phyloP scores from a whole-genome alignment of 192 early-diverging fungal species.

The Coemansia sp. region DNA sequence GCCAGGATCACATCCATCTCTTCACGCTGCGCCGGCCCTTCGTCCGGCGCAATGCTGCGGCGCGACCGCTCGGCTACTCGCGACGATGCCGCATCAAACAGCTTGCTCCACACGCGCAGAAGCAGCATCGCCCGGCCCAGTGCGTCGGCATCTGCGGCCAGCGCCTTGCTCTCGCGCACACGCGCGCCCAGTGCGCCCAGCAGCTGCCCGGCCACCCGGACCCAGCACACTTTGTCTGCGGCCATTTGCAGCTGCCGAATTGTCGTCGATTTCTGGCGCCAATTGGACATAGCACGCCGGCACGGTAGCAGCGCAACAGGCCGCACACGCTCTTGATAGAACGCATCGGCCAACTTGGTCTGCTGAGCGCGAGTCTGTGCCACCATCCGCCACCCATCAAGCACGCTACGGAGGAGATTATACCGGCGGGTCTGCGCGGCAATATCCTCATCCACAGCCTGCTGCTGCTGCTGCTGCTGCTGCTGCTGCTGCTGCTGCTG shows the following conservation, averaged over 20 bases:
- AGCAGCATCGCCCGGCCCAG: neutral
- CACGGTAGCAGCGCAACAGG: constrained; percentile 2
- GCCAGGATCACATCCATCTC: neutral
- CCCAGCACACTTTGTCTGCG: neutral
- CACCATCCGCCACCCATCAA: constrained; percentile 9
- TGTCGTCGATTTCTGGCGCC: constrained; percentile 7
- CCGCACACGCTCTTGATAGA: neutral
- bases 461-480: neutral
- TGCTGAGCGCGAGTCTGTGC: neutral
- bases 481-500: neutral
- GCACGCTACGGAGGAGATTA: neutral
- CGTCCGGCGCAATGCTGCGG: neutral
- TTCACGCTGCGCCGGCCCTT: neutral
- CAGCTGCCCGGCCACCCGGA: neutral
- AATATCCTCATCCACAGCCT: neutral
- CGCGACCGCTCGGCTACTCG: constrained; percentile 3
- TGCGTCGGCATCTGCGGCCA: constrained; percentile 2
- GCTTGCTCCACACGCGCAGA: constrained; percentile 7
- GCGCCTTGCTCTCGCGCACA: neutral
- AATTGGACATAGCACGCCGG: neutral
- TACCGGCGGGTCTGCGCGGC: neutral
- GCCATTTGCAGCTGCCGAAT: constrained; percentile 10
- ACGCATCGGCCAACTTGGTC: constrained; percentile 1
- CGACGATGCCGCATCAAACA: neutral
- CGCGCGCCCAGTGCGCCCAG: neutral